These are phyloP conservation scores for Ailanthus altissimus DNA, from an alignment of 345 rosid species.

Conservation along the genomic window DNA sequence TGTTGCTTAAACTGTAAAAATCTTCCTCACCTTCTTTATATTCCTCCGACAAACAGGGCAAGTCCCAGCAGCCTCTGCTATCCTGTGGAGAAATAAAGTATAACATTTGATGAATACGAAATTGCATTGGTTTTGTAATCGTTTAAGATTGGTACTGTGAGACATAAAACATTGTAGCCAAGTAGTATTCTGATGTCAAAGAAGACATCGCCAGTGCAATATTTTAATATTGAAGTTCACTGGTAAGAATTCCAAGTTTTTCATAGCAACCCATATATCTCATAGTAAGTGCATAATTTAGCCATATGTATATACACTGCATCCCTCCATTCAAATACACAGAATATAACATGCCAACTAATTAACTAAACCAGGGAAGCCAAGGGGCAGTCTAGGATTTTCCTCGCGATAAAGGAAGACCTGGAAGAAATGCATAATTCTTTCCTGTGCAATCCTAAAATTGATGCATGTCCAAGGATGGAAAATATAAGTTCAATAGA, in stretches of 20 bases:
- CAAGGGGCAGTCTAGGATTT: neutral
- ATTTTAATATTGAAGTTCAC: neutral
- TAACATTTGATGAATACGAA: slow-evolving; percentile 3
- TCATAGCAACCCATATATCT: neutral
- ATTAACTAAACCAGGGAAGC: neutral
- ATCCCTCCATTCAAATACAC: neutral
- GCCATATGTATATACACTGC: neutral
- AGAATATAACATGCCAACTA: neutral
- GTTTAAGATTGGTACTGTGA: neutral
- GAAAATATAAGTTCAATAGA: neutral
- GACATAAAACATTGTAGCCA: neutral
- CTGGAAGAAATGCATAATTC: neutral
- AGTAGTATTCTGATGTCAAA: neutral
- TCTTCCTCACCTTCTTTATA: slow-evolving; percentile 91
- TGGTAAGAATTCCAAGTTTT: neutral
- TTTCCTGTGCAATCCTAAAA: neutral
- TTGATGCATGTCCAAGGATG: neutral
- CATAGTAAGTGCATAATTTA: neutral
- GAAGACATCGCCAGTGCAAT: neutral
- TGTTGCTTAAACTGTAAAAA: slow-evolving; percentile 59
- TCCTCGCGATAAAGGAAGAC: neutral
- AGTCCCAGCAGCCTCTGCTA: slow-evolving; percentile 71
- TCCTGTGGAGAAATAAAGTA: slow-evolving; percentile 51
- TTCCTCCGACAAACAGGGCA: slow-evolving; percentile 85
- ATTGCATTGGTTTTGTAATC: neutral